Percentiles rank a stretch among this genome's conserved stretches.
phyloP scores from a whole-genome alignment of 2,329 filamentous ascomycete genomes.

The Fonsecaea erecta region DNA sequence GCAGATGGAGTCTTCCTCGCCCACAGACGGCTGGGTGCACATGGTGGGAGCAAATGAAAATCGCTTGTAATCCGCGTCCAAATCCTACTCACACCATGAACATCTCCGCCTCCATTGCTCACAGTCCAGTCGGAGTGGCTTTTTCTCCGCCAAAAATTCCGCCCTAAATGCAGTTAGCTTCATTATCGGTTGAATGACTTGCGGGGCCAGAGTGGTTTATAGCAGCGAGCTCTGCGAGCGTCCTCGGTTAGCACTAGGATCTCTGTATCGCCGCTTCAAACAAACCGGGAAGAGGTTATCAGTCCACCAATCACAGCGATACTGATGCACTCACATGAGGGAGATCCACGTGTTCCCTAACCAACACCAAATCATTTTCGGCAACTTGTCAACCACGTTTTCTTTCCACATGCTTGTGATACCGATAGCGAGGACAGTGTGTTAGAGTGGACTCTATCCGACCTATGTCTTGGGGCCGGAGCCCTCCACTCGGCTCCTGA shows the following conservation, averaged over 20 bases:
- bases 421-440: not conserved
- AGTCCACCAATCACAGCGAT: not conserved
- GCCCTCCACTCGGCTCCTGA: not conserved
- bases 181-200: not conserved
- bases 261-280: not conserved
- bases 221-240: not conserved
- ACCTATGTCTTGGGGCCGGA: not conserved
- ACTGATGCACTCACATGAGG: not conserved
- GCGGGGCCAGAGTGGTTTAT: not conserved
- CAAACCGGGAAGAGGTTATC: not conserved
- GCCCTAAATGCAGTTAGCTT: not conserved
- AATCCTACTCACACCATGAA: not conserved
- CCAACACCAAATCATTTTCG: not conserved
- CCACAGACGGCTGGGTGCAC: not conserved
- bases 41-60: not conserved
- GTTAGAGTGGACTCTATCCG: not conserved
- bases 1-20: not conserved
- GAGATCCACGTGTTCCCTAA: no score
- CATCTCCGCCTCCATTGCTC: not conserved
- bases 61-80: not conserved
- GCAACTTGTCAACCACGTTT: not conserved
- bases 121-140: not conserved
- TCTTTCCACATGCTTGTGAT: not conserved
- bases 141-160: not conserved
- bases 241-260: not conserved